Percentiles rank a stretch among this genome's conserved stretches.
Conservation (phyloP, 202 grass and related monocot species). For the Miscanthus sacchariflorus region DNA sequence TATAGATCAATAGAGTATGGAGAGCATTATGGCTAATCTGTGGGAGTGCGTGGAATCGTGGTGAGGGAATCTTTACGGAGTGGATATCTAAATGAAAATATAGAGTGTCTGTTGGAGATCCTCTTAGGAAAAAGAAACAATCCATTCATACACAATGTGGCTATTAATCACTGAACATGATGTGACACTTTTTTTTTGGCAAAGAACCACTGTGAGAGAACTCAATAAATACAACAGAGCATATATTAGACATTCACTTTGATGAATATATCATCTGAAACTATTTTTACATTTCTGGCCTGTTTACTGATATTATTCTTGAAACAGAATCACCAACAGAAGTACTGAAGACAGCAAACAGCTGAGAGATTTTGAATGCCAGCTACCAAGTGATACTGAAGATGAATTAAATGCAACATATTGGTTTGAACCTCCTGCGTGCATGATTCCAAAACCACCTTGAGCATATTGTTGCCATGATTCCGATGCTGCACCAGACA, state of each 20-base stretch:
- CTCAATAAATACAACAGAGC: neutral
- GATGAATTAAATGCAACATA: constrained; percentile 28
- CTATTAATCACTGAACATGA: neutral
- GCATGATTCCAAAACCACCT: constrained; percentile 26
- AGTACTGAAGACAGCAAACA: constrained; percentile 27
- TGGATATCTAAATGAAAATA: neutral
- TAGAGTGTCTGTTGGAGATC: too few species aligned
- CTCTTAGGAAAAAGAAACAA: constrained; percentile 44
- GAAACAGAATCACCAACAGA: constrained; percentile 21
- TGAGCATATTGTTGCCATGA: constrained; percentile 37
- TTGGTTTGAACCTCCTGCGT: constrained; percentile 31
- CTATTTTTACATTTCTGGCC: constrained; percentile 26
- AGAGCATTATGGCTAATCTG: too few species aligned
- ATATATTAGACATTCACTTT: constrained; percentile 11
- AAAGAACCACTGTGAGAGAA: neutral
- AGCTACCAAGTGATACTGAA: constrained; percentile 15
- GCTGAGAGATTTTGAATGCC: constrained; percentile 14
- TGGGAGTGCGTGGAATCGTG: too few species aligned
- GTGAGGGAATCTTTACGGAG: too few species aligned
- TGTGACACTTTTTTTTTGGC: constrained; percentile 16
- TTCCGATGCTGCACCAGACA: constrained; percentile 21
- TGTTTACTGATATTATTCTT: constrained; percentile 6
- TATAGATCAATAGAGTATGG: too few species aligned
- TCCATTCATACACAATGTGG: constrained; percentile 19
- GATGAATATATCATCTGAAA: constrained; percentile 12